Evolutionary conservation across 2,329 filamentous ascomycete genomes (phyloP), one percentile per base, ranked within the genome.

Genomic region (Ophiostoma australiae): DNA sequence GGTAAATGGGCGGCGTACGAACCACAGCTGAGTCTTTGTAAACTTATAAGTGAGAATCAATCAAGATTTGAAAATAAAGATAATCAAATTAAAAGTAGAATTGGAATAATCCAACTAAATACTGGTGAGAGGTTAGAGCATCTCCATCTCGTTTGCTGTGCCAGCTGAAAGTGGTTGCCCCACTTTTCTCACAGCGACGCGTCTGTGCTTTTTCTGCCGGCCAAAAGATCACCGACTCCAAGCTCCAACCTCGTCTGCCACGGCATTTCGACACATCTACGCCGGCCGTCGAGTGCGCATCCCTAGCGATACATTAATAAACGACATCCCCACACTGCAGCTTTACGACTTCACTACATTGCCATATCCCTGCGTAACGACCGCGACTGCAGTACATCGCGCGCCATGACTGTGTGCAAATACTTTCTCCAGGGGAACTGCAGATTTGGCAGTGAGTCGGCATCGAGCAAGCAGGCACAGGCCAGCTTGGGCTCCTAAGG

Each of bases 361-460:
- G 27, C 17, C 20, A 27, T 20, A 63, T 27, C 1, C 61, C 20
- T 20, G 5, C 3, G 41, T 23, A n/a, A 20, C 63, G 20, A 39
- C 17, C 33, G n/a, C 33, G 2, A 33, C 20, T n/a, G 31, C 52
- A 58, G 4, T 6, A 23, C 33, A 33, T 37, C 61, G 61, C 61
- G 61, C 48, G 67, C 27, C 4, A 75, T 76, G 77, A 70, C 74
- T 4, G 72, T 85, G 70, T 86, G 84, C 79, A 81, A 79, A 76
- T 86, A 82, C 77, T 86, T 77, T 73, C 79, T 82, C 78, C 82
- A 84, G 76, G 84, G 84, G 71, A 80, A 80, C 77, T 86, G 84
- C 82, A 83, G 80, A 72, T 84, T 79, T 75, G 84, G 84, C 77
- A 80, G 84, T 86, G 80, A 68, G 83, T 80, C 70, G 23, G 48